Percentiles rank a stretch among this genome's conserved stretches.
These are phyloP conservation scores for Nothopassalora personata DNA, from an alignment of 2,329 filamentous ascomycete species.

Conservation along the genomic window DNA sequence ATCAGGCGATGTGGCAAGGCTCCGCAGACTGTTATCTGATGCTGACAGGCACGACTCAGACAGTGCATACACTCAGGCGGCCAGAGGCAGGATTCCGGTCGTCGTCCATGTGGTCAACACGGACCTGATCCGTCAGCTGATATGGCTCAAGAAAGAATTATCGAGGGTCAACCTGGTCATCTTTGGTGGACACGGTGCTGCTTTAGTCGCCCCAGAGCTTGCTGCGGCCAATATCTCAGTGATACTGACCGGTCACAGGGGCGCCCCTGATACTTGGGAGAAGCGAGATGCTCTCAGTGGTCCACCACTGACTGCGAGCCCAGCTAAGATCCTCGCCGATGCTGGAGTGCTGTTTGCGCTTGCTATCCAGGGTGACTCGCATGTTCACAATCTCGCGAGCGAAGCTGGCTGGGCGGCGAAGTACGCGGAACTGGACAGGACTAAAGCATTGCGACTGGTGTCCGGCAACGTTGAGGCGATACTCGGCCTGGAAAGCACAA, in stretches of 20 bases:
- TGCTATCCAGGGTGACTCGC: slow-evolving; percentile 1
- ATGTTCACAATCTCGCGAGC: slow-evolving; percentile 1
- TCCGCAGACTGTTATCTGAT: background rate
- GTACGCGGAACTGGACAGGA: background rate
- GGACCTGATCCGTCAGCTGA: slow-evolving; percentile 3
- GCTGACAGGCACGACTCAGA: background rate
- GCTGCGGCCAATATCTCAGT: background rate
- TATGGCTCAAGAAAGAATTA: slow-evolving; percentile 1
- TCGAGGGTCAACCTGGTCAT: background rate
- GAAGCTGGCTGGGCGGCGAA: slow-evolving; percentile 4
- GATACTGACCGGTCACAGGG: background rate
- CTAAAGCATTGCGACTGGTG: too few relatives aligned
- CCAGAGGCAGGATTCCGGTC: background rate
- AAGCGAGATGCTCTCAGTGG: slow-evolving; percentile 4
- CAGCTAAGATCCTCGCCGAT: slow-evolving; percentile 1
- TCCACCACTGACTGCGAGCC: slow-evolving; percentile 1
- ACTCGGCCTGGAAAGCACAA: background rate
- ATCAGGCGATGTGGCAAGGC: background rate
- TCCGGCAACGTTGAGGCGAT: background rate
- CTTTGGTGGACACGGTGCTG: background rate
- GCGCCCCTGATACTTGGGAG: slow-evolving; percentile 3
- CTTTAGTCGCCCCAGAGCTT: too few relatives aligned
- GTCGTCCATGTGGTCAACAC: slow-evolving; percentile 3
- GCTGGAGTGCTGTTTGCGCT: slow-evolving; percentile 3
- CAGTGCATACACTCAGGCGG: background rate